These are phyloP conservation scores for Trichoderma sp. DNA, from an alignment of 2,329 filamentous ascomycete species.

Conservation along the genomic window DNA sequence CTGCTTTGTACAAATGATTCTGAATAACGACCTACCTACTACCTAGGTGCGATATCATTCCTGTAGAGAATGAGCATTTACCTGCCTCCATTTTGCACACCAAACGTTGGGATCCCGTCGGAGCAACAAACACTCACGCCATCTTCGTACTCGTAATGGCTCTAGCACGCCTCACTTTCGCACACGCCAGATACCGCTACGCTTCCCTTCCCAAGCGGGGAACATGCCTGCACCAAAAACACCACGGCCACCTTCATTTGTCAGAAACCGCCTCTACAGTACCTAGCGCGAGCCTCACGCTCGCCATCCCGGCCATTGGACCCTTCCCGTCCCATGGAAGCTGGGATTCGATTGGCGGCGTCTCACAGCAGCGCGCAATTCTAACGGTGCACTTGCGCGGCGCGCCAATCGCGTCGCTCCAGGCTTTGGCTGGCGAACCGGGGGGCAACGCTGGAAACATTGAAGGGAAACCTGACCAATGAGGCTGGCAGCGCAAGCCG, in stretches of 20 bases:
- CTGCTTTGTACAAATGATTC: no score
- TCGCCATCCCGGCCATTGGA: constrained; percentile 13
- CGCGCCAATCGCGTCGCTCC: constrained; percentile 25
- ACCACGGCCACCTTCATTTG: not conserved
- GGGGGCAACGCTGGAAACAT: not conserved
- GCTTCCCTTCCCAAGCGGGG: constrained; percentile 1
- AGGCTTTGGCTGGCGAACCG: constrained; percentile 15
- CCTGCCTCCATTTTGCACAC: no score
- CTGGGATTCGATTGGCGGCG: constrained; percentile 9
- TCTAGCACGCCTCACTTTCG: not conserved
- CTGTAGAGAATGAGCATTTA: no score
- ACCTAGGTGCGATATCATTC: no score
- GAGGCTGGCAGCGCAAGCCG: constrained; percentile 20
- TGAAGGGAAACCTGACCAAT: constrained; percentile 14
- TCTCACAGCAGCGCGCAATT: constrained; percentile 9
- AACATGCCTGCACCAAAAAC: constrained; percentile 15
- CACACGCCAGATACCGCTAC: not conserved
- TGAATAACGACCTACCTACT: no score
- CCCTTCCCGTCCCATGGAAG: not conserved
- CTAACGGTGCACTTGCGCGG: constrained; percentile 6
- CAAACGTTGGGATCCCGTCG: not conserved
- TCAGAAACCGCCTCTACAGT: not conserved
- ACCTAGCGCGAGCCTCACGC: constrained; percentile 16
- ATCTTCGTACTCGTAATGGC: constrained; percentile 6
- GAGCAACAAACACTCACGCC: not conserved